Percentiles rank a stretch among this genome's conserved stretches.
Evolutionary conservation across 2,329 filamentous ascomycete genomes (phyloP).

Genomic region (Lecanosticta acicola): DNA sequence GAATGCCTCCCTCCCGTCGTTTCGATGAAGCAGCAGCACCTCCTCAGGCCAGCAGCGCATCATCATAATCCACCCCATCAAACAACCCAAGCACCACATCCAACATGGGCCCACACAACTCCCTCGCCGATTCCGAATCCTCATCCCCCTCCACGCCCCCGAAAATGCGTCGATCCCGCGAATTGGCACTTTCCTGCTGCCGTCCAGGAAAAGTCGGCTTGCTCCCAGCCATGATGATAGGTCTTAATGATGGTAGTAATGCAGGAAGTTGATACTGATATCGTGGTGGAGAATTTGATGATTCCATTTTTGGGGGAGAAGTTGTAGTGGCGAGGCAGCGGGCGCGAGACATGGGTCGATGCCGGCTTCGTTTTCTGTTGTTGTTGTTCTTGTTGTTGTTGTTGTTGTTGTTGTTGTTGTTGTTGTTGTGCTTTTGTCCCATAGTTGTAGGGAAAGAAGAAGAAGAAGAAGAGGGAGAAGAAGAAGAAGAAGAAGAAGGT

Average conservation of each 20-base stretch:
- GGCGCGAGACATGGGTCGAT: not conserved
- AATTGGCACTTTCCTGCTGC: constrained; percentile 9
- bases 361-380: not conserved
- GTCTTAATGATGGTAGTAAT: not conserved
- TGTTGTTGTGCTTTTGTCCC: not conserved
- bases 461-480: not conserved
- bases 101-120: constrained; percentile 41
- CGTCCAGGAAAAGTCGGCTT: not conserved
- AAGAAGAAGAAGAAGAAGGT: not conserved
- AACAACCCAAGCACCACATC: constrained; percentile 44
- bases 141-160: constrained; percentile 39
- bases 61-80: constrained; percentile 41
- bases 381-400: too few species aligned
- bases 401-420: too few species aligned
- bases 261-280: not conserved
- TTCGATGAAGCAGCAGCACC: not conserved
- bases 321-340: not conserved
- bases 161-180: constrained; percentile 35
- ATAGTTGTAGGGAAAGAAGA: not conserved
- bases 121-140: constrained; percentile 30
- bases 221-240: not conserved
- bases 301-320: not conserved
- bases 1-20: not conserved
- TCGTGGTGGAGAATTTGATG: too few species aligned
- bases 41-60: too few species aligned